Conservation (phyloP, 148 eudicot genomes). For the Rhododendron henanense region DNA sequence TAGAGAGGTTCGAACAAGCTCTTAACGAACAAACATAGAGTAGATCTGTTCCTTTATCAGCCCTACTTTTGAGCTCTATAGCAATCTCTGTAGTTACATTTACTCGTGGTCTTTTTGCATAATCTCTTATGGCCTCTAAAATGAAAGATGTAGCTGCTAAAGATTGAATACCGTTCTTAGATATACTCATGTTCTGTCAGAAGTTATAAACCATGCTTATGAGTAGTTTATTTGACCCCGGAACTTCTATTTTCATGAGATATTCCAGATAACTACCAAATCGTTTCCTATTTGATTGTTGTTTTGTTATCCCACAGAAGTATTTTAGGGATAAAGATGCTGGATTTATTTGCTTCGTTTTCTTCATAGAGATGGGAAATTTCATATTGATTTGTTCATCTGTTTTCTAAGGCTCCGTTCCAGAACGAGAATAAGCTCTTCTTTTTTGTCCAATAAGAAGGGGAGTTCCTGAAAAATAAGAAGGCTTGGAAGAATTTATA, state of each 20-base stretch:
- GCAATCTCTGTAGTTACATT: neutral
- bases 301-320: neutral
- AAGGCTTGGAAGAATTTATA: too few relatives aligned
- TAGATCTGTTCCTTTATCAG: neutral
- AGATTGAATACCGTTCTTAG: neutral
- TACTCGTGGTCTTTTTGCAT: neutral
- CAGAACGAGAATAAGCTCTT: too few relatives aligned
- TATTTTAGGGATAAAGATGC: neutral
- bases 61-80: neutral
- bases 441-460: too few relatives aligned
- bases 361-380: neutral
- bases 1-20: neutral
- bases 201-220: neutral
- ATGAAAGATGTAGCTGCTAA: neutral
- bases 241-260: neutral
- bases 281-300: neutral
- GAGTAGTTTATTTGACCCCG: neutral
- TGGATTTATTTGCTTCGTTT: neutral
- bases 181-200: neutral
- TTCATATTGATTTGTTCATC: neutral
- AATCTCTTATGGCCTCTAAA: neutral
- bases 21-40: neutral
- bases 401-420: too few relatives aligned
- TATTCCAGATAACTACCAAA: neutral
- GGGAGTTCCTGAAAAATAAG: too few relatives aligned